A percentile compares a stretch with the other conserved stretches of the same genome.
These are phyloP conservation scores for Xerocomus spinulosus DNA, from an alignment of 768 basidiomycete genomes.

Conservation along the genomic window DNA sequence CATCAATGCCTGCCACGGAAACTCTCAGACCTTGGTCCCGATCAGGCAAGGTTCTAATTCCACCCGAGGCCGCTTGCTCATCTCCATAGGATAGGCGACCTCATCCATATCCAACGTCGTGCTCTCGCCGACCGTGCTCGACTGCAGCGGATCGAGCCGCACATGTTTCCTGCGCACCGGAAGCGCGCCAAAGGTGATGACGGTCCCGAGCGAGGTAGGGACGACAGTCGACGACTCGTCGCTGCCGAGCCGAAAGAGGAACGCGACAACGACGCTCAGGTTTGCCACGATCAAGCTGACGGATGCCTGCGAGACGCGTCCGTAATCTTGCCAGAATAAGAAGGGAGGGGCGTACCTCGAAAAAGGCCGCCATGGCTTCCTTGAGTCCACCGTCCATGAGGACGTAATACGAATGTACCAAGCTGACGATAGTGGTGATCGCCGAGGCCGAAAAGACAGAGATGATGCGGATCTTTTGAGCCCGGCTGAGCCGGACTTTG, in stretches of 20 bases:
- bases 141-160: too few species aligned
- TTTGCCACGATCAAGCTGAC: conserved; percentile 1
- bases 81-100: too few species aligned
- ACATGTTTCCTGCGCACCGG: too few species aligned
- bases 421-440: background rate
- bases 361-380: background rate
- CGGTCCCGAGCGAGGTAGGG: background rate
- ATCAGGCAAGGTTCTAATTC: too few species aligned
- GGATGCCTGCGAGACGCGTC: background rate
- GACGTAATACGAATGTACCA: background rate
- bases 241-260: conserved; percentile 1
- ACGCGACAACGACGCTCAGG: background rate
- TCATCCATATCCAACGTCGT: too few species aligned
- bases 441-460: conserved; percentile 4
- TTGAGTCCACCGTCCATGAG: background rate
- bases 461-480: conserved; percentile 2
- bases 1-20: too few species aligned
- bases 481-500: background rate
- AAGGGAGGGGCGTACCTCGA: background rate
- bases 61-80: too few species aligned
- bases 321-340: background rate
- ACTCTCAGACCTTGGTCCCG: too few species aligned
- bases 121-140: too few species aligned
- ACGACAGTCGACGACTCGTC: background rate
- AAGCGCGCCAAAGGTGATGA: background rate